Evolutionary conservation across 805 yeast species (phyloP).

Genomic region (Metschnikowia lochheadii): DNA sequence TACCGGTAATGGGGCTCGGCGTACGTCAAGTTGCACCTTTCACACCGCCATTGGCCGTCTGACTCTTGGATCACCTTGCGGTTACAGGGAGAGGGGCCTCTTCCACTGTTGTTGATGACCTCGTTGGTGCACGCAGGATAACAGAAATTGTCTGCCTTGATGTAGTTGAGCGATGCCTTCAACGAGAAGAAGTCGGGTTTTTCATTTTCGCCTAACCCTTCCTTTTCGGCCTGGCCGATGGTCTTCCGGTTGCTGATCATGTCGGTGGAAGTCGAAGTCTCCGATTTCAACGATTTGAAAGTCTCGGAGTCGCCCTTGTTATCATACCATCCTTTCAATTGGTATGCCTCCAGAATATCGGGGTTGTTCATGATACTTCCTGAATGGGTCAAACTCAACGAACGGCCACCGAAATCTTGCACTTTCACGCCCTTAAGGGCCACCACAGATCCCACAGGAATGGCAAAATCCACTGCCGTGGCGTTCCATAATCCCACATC

Average conservation of each 20-base stretch:
- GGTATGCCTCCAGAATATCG: slow-evolving; percentile 82
- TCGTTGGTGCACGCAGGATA: slow-evolving; percentile 85
- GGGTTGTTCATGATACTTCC: slow-evolving; percentile 80
- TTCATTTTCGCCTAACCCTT: slow-evolving; percentile 68
- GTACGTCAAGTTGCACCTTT: slow-evolving; percentile 73
- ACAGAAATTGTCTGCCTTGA: slow-evolving; percentile 72
- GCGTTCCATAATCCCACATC: slow-evolving; percentile 88
- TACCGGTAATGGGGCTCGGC: slow-evolving; percentile 75
- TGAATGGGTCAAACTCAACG: slow-evolving; percentile 73
- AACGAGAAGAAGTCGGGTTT: slow-evolving; percentile 74
- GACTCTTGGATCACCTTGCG: slow-evolving; percentile 76
- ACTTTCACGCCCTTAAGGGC: slow-evolving; percentile 90
- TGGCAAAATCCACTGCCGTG: slow-evolving; percentile 70
- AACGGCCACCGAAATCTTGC: slow-evolving; percentile 83
- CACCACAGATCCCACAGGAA: slow-evolving; percentile 75
- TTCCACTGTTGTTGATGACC: slow-evolving; percentile 28
- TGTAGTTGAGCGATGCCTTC: slow-evolving; percentile 68
- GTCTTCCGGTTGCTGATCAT: slow-evolving; percentile 55
- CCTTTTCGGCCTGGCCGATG: slow-evolving; percentile 60
- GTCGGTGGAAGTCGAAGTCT: slow-evolving; percentile 31
- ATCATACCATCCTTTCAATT: slow-evolving; percentile 93
- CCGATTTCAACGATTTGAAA: slow-evolving; percentile 61
- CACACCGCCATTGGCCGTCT: slow-evolving; percentile 85
- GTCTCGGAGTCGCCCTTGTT: slow-evolving; percentile 61
- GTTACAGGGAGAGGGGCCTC: slow-evolving; percentile 48